Percentiles rank a stretch among this genome's conserved stretches.
Evolutionary conservation across 108 stramenopile genomes (phyloP).

Genomic region (Nannochloropsis granulata): DNA sequence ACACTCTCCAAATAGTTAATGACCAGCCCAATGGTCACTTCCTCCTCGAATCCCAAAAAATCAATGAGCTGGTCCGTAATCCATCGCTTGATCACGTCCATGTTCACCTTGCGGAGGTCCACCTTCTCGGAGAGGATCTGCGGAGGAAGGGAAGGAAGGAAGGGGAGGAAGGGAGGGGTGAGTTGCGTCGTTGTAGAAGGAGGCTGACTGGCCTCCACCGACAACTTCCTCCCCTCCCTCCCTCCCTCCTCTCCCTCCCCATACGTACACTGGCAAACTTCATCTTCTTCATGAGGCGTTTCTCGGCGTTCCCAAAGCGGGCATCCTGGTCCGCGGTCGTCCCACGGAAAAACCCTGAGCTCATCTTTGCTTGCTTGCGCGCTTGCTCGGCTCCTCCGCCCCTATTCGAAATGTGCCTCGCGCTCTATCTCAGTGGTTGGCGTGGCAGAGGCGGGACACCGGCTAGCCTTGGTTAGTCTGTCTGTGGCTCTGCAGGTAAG

Average conservation of each 20-base stretch:
- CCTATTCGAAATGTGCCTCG: too few species aligned
- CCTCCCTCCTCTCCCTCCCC: background rate
- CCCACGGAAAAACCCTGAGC: conserved; percentile 18
- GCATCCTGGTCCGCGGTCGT: conserved; percentile 26
- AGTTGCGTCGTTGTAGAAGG: background rate
- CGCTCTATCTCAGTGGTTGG: too few species aligned
- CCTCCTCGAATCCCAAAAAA: conserved; percentile 41
- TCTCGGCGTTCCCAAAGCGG: conserved; percentile 32
- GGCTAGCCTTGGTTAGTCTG: too few species aligned
- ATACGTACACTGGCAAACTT: conserved; percentile 10
- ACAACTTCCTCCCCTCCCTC: background rate
- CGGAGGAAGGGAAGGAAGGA: too few species aligned
- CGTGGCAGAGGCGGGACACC: too few species aligned
- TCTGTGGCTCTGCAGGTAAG: too few species aligned
- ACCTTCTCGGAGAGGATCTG: conserved; percentile 10
- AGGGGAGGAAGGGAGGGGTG: background rate
- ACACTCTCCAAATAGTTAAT: background rate
- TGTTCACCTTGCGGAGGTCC: conserved; percentile 37
- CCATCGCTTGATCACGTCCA: conserved; percentile 36
- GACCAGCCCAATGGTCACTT: conserved; percentile 28
- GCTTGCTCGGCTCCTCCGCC: too few species aligned
- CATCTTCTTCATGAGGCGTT: conserved; percentile 30
- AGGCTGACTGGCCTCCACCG: background rate
- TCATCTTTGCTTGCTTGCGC: conserved; percentile 1
- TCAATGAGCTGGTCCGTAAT: conserved; percentile 30